Evolutionary conservation across 2,329 filamentous ascomycete species (phyloP).

Genomic region (Claviceps digitariae): DNA sequence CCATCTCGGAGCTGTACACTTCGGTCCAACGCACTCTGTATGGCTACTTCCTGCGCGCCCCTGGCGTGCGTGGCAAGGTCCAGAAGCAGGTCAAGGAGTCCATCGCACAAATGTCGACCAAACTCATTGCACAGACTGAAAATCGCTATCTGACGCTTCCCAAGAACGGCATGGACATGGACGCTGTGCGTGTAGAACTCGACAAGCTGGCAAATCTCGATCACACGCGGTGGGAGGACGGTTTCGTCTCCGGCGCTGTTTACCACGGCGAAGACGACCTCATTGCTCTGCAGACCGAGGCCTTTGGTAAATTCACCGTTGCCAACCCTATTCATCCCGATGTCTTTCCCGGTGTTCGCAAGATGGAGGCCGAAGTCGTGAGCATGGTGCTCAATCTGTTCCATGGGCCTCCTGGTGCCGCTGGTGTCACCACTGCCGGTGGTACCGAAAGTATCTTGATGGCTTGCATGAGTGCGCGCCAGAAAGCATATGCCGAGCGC

Average conservation of each 20-base stretch:
- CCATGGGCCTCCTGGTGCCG: slow-evolving; percentile 72
- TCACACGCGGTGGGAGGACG: slow-evolving; percentile 94
- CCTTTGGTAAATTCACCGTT: slow-evolving; percentile 88
- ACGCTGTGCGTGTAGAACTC: slow-evolving; percentile 69
- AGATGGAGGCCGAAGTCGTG: slow-evolving; percentile 98
- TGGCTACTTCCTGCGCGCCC: slow-evolving; percentile 71
- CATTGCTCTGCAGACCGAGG: slow-evolving; percentile 75
- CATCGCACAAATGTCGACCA: slow-evolving; percentile 66
- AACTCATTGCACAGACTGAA: slow-evolving; percentile 63
- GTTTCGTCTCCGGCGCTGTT: slow-evolving; percentile 83
- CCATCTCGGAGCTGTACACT: slow-evolving; percentile 59
- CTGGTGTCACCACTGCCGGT: slow-evolving; percentile 80
- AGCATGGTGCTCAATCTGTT: slow-evolving; percentile 89
- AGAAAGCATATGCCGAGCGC: slow-evolving; percentile 76
- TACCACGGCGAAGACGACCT: slow-evolving; percentile 85
- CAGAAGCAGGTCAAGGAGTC: slow-evolving; percentile 72
- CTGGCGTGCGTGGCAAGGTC: slow-evolving; percentile 76
- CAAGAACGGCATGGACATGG: slow-evolving; percentile 67
- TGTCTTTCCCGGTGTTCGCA: slow-evolving; percentile 92
- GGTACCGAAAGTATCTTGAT: slow-evolving; percentile 95
- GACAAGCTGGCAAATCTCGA: slow-evolving; percentile 70
- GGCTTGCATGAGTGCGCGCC: slow-evolving; percentile 80
- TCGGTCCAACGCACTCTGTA: slow-evolving; percentile 62
- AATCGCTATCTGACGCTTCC: slow-evolving; percentile 66
- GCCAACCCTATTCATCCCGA: slow-evolving; percentile 96